Percentiles rank a stretch among this genome's conserved stretches.
These are phyloP conservation scores for Sclerospora graminicola DNA, from an alignment of 352 stramenopile genomes.

Conservation along the genomic window DNA sequence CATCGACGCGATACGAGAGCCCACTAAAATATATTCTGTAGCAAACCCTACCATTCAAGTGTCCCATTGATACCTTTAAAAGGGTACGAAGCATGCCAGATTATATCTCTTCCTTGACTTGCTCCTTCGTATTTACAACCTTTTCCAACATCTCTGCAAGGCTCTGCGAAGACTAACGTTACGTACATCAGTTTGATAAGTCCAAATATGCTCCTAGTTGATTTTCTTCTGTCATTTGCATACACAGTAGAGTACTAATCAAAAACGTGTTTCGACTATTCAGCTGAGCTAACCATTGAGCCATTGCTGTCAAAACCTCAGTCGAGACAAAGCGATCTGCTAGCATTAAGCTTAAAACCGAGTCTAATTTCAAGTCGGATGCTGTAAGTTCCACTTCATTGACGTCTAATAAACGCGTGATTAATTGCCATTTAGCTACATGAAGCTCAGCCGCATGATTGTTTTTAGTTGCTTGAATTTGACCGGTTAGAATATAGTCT, in stretches of 20 bases:
- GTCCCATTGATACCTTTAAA: conserved; percentile 32
- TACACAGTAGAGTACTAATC: conserved; percentile 6
- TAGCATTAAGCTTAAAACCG: too few species aligned
- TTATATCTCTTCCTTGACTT: conserved; percentile 35
- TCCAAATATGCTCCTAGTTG: conserved; percentile 17
- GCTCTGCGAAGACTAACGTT: conserved; percentile 30
- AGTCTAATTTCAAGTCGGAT: conserved; percentile 7
- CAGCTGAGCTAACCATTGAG: too few species aligned
- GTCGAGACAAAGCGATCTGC: too few species aligned
- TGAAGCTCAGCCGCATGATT: conserved; percentile 18
- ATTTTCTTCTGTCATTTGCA: conserved; percentile 4
- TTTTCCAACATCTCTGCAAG: conserved; percentile 24
- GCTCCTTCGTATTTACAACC: conserved; percentile 28
- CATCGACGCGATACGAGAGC: conserved; percentile 12
- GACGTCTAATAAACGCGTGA: conserved; percentile 2
- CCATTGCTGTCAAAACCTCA: too few species aligned
- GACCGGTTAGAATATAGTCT: too few species aligned
- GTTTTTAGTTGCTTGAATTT: conserved; percentile 5
- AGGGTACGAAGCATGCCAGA: conserved; percentile 30
- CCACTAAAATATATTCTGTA: conserved; percentile 12
- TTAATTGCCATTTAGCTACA: conserved; percentile 18
- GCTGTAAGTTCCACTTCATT: not conserved
- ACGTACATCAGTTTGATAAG: conserved; percentile 71
- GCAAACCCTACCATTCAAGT: conserved; percentile 3
- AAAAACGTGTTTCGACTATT: not conserved